phyloP scores from a whole-genome alignment of 2,329 filamentous ascomycete species.

The Penicillium psychrosexuale region DNA sequence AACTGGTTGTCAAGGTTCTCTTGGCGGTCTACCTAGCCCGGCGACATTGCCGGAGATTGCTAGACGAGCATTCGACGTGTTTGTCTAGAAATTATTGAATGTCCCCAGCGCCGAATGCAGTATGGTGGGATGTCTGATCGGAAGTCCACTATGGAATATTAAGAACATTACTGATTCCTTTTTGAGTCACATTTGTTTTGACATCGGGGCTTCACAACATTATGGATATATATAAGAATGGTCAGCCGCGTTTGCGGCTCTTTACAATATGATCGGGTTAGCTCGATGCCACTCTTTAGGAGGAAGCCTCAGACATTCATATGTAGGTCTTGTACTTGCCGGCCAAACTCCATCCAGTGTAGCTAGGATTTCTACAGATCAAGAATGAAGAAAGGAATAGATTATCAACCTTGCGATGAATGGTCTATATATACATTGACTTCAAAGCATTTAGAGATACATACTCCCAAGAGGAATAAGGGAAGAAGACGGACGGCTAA shows the following conservation, averaged over 20 bases:
- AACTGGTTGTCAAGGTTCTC: not conserved
- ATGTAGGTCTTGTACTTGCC: not conserved
- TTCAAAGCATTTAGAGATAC: conserved; percentile 6
- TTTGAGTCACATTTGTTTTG: no score
- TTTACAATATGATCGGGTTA: no score
- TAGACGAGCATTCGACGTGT: not conserved
- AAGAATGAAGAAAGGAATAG: not conserved
- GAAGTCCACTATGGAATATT: not conserved
- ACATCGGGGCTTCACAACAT: not conserved
- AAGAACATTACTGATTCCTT: no score
- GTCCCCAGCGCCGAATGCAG: not conserved
- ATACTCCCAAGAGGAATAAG: conserved; percentile 1
- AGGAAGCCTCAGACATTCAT: not conserved
- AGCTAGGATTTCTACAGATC: not conserved
- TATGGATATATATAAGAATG: not conserved
- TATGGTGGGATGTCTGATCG: not conserved
- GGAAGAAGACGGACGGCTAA: not conserved
- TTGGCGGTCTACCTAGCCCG: not conserved
- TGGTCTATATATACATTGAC: conserved; percentile 16
- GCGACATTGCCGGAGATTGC: not conserved
- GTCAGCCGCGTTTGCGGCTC: no score
- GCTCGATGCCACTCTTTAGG: no score
- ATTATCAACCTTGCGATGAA: not conserved
- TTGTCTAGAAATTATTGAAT: not conserved
- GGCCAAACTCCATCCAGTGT: not conserved